Conservation (phyloP, 2,329 filamentous ascomycete species). For the Aspergillus tamarii region DNA sequence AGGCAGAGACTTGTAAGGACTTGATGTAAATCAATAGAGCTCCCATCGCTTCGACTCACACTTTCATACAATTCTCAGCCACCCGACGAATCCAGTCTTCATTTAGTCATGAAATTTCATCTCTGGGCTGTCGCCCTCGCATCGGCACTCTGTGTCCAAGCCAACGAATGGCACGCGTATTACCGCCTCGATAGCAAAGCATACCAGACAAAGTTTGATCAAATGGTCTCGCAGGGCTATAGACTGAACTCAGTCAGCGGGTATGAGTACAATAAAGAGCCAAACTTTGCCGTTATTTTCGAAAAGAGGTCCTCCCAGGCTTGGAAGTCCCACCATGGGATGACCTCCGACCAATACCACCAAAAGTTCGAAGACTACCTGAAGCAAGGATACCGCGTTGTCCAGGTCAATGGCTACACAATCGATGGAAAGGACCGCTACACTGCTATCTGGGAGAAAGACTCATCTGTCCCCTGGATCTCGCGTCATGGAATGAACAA, state of each 20-base stretch:
- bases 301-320: conserved; percentile 12
- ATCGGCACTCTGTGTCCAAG: conserved; percentile 13
- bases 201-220: conserved; percentile 17
- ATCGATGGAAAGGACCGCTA: conserved; percentile 11
- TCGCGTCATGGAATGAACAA: conserved; percentile 14
- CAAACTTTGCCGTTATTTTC: conserved; percentile 19
- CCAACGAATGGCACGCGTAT: conserved; percentile 18
- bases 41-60: background rate
- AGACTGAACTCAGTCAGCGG: conserved; percentile 17
- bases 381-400: conserved; percentile 16
- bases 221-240: conserved; percentile 14
- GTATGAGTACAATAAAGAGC: conserved; percentile 13
- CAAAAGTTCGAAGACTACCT: conserved; percentile 17
- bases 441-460: conserved; percentile 20
- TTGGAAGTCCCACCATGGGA: conserved; percentile 17
- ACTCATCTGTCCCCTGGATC: conserved; percentile 10
- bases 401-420: conserved; percentile 18
- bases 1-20: background rate
- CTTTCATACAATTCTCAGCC: background rate
- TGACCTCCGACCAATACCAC: conserved; percentile 18
- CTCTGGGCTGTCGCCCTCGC: conserved; percentile 6
- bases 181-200: conserved; percentile 16
- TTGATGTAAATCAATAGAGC: background rate
- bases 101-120: conserved; percentile 11
- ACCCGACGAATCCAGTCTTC: background rate